Conservation (phyloP, 106 monocot species). For the Dioscorea alata region DNA sequence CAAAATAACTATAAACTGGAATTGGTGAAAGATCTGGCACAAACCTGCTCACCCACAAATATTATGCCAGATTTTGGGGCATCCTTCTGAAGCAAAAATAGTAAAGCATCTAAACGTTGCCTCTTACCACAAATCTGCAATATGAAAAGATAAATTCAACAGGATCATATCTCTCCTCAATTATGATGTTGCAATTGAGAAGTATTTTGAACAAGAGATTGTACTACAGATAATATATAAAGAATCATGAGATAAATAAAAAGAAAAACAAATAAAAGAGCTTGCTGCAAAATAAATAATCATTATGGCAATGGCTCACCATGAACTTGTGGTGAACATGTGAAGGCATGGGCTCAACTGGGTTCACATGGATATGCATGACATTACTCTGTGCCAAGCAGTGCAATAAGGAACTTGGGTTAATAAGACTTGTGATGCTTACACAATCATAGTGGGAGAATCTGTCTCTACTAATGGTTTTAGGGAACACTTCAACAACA, state of each 20-base stretch:
- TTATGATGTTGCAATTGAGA: no score
- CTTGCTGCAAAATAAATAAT: no score
- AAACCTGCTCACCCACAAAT: slow-evolving; percentile 89
- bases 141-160: not conserved
- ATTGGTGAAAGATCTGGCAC: not conserved
- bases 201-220: no score
- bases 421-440: no score
- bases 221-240: no score
- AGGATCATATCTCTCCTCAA: no score
- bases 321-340: slow-evolving; percentile 64
- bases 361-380: slow-evolving; percentile 86
- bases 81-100: slow-evolving; percentile 64
- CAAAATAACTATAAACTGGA: no score
- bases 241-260: no score
- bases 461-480: no score
- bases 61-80: slow-evolving; percentile 76
- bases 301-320: slow-evolving; percentile 38
- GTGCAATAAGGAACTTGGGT: not conserved
- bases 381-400: slow-evolving; percentile 58
- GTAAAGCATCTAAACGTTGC: slow-evolving; percentile 45
- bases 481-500: not conserved
- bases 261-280: no score
- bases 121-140: slow-evolving; percentile 59
- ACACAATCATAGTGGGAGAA: no score
- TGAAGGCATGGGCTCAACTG: slow-evolving; percentile 80